These are phyloP conservation scores for Tolypocladium capitatum DNA, from an alignment of 2,329 filamentous ascomycete genomes.

Conservation along the genomic window DNA sequence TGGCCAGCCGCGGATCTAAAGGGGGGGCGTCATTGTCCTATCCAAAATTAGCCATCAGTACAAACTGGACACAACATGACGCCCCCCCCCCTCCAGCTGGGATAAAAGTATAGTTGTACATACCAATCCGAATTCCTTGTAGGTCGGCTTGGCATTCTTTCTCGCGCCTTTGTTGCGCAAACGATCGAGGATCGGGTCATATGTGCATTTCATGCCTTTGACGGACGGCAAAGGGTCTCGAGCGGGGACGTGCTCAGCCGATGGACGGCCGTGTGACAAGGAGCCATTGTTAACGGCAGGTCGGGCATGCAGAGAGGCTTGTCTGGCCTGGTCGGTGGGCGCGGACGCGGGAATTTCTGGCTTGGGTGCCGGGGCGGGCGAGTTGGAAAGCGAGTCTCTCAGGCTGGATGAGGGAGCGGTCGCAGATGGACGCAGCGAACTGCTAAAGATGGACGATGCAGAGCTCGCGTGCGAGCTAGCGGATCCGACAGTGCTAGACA, in stretches of 20 bases:
- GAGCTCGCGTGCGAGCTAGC: constrained; percentile 60
- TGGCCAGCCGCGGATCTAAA: constrained; percentile 68
- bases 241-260: constrained; percentile 34
- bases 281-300: constrained; percentile 18
- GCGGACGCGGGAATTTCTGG: constrained; percentile 40
- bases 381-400: constrained; percentile 37
- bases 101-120: constrained; percentile 36
- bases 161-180: constrained; percentile 34
- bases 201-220: constrained; percentile 45
- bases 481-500: constrained; percentile 57
- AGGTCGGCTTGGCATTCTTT: constrained; percentile 45
- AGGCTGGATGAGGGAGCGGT: constrained; percentile 28
- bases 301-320: constrained; percentile 13
- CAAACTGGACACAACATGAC: constrained; percentile 39
- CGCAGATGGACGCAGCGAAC: constrained; percentile 26
- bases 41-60: constrained; percentile 46
- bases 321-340: constrained; percentile 25
- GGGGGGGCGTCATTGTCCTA: constrained; percentile 70
- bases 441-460: constrained; percentile 58
- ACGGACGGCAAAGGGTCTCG: constrained; percentile 41
- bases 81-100: constrained; percentile 37
- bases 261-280: constrained; percentile 20
- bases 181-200: constrained; percentile 46
- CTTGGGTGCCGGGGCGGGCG: constrained; percentile 35
- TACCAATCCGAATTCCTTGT: constrained; percentile 54